These are phyloP conservation scores for Albifimbria verrucaria DNA, from an alignment of 2,329 filamentous ascomycete species.

Conservation along the genomic window DNA sequence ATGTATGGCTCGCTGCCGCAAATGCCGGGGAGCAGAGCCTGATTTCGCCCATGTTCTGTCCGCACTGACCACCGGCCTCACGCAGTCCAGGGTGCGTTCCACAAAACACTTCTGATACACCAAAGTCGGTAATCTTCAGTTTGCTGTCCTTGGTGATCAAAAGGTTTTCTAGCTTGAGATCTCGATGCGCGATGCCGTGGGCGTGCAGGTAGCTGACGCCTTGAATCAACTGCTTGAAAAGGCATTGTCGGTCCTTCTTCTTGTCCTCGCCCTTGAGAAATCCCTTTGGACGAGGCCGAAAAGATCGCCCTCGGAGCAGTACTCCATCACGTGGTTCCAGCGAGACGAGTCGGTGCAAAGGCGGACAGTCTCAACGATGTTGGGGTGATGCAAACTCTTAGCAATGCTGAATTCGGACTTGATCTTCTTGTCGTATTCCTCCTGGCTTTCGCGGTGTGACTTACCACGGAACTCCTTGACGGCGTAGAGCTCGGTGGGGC, in stretches of 20 bases:
- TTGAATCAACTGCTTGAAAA: slow-evolving; percentile 86
- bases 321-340: slow-evolving; percentile 94
- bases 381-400: slow-evolving; percentile 80
- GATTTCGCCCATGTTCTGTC: slow-evolving; percentile 66
- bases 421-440: slow-evolving; percentile 83
- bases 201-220: slow-evolving; percentile 79
- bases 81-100: slow-evolving; percentile 77
- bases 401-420: slow-evolving; percentile 88
- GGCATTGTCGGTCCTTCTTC: slow-evolving; percentile 68
- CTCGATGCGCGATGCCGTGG: slow-evolving; percentile 84
- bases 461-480: slow-evolving; percentile 85
- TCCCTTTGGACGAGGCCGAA: slow-evolving; percentile 70
- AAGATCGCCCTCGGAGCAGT: slow-evolving; percentile 78
- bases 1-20: slow-evolving; percentile 86
- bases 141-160: slow-evolving; percentile 75
- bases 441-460: slow-evolving; percentile 63
- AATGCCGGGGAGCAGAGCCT: slow-evolving; percentile 75
- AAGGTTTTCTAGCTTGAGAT: slow-evolving; percentile 87
- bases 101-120: slow-evolving; percentile 80
- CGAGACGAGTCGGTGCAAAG: slow-evolving; percentile 71
- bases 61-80: slow-evolving; percentile 69
- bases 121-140: slow-evolving; percentile 90
- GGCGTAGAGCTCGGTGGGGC: slow-evolving; percentile 65
- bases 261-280: slow-evolving; percentile 65
- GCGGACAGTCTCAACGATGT: slow-evolving; percentile 77